Base-by-base conservation (phyloP, 345 rosid genomes). In the Lepidium africanum region DNA sequence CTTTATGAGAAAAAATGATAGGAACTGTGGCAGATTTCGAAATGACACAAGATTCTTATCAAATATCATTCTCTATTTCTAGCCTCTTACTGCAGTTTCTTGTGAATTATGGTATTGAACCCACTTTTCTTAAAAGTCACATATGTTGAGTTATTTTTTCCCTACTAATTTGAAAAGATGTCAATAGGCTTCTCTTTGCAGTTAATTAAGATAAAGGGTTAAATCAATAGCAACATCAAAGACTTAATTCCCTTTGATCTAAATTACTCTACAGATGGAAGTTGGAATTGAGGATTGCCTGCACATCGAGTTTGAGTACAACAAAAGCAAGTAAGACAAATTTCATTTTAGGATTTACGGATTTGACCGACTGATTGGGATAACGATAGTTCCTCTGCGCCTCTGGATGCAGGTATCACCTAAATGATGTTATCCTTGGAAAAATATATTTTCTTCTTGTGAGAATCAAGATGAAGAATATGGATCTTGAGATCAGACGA, bases 401-500 rank as follows among this genome's bases (percentile, higher is more conserved):
- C 40, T 53, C 46, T 59, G 68, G 69, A 21, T 78, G 59, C 83
- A 91, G 99, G 90, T 95, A 91, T 72, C 97, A 95, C 78, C 79
- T 89, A 71, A 95, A 95, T 78, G 99, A 95, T 52, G 92, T 95
- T 65, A 95, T 95, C 58, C 84, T 95, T 52, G 99, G 99, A 69
- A 95, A 95, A 80, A 95, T 95, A 74, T 95, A 91, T 63, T 95
- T 95, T 82, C 96, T 95, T 17, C 96, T 95, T 16, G 99, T 95
- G 57, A 89, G 96, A 81, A 95, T 95, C 85, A 95, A 89, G 87
- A 89, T 95, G 77, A 95, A 95, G 81, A 91, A 89, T 68, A 95
- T 95, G 97, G 99, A 95, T 71, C 96, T 95, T 59, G 99, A 95
- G 89, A 95, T 95, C 70, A 81, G 99, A 61, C 87, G 96, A 51